Evolutionary conservation across 768 basidiomycete genomes (phyloP).

Genomic region (Mycena floridula): DNA sequence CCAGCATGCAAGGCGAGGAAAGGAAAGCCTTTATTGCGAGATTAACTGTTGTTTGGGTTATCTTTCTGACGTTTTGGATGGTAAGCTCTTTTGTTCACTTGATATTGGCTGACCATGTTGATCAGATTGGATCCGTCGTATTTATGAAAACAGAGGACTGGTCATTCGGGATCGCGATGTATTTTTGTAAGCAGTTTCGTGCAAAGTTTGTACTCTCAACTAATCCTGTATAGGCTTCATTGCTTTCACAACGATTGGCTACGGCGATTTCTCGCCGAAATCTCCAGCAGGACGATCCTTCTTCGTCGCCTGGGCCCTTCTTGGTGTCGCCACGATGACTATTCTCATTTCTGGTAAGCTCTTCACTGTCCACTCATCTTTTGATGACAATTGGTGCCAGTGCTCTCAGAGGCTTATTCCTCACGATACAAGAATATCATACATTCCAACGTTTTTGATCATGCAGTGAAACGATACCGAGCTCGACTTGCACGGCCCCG

Average conservation of each 20-base stretch:
- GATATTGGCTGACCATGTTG: too few species aligned
- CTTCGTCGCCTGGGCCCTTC: conserved; percentile 73
- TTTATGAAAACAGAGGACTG: conserved; percentile 68
- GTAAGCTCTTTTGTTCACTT: too few species aligned
- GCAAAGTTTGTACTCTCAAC: background rate
- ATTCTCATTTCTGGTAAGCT: conserved; percentile 62
- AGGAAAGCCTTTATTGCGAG: conserved; percentile 51
- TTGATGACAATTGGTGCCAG: conserved; percentile 20
- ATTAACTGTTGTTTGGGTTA: conserved; percentile 44
- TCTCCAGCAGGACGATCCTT: conserved; percentile 69
- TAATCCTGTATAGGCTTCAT: conserved; percentile 46
- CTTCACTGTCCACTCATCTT: background rate
- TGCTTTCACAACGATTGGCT: conserved; percentile 71
- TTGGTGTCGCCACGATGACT: conserved; percentile 74
- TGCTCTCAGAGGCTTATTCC: conserved; percentile 62
- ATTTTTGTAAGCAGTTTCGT: conserved; percentile 53
- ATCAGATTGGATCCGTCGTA: conserved; percentile 64
- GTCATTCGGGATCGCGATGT: conserved; percentile 56
- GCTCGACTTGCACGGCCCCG: too few species aligned
- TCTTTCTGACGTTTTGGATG: conserved; percentile 76
- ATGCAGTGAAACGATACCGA: conserved; percentile 39
- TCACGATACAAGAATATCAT: conserved; percentile 56
- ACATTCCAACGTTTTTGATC: conserved; percentile 37
- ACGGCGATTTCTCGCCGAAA: conserved; percentile 56
- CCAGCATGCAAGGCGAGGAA: conserved; percentile 33